Percentiles rank a stretch among this genome's conserved stretches.
These are phyloP conservation scores for Neurospora intermedia DNA, from an alignment of 495 filamentous ascomycete species.

Conservation along the genomic window DNA sequence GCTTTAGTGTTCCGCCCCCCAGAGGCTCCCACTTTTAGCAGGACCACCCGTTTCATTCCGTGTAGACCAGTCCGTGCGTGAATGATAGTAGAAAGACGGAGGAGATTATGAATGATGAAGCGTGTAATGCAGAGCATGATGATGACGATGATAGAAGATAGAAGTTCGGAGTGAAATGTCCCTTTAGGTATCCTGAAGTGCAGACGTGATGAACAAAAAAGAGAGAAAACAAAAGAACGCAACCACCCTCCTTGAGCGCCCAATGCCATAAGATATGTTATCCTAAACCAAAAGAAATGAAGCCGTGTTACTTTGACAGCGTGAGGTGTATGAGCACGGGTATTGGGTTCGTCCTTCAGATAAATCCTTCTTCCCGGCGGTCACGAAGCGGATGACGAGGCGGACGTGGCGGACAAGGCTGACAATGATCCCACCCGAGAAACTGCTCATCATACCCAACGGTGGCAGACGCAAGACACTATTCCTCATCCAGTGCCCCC, in stretches of 20 bases:
- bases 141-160: neutral
- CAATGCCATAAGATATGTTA: neutral
- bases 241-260: neutral
- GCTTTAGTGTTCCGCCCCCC: neutral
- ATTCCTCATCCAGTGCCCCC: conserved; percentile 38
- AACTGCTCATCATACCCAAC: neutral
- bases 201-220: neutral
- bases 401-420: neutral
- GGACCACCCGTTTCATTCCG: neutral
- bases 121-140: neutral
- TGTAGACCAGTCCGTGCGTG: neutral
- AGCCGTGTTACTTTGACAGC: neutral
- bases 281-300: neutral
- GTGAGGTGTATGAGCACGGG: neutral
- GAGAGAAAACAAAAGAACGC: neutral
- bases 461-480: conserved; percentile 1
- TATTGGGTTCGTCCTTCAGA: neutral
- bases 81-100: neutral
- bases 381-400: neutral
- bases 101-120: neutral
- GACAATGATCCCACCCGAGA: neutral
- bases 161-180: neutral
- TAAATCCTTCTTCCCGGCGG: neutral
- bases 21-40: neutral
- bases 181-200: neutral